phyloP scores from a whole-genome alignment of 352 stramenopile species.

The Pythium dissotocum region DNA sequence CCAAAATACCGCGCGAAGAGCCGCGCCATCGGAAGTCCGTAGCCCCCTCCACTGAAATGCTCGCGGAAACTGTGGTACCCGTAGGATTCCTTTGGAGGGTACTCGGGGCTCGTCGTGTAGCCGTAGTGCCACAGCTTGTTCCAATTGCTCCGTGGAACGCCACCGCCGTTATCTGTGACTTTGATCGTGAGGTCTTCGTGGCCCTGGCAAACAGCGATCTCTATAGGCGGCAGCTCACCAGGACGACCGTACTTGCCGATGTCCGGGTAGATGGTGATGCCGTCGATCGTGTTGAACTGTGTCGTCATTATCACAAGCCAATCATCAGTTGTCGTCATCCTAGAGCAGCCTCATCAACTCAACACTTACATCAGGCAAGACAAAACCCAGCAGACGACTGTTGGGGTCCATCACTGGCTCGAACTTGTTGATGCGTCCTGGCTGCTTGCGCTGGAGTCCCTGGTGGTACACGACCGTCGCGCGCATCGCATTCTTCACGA shows the following conservation, averaged over 20 bases:
- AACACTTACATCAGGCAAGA: constrained; percentile 55
- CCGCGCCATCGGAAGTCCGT: constrained; percentile 91
- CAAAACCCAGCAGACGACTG: constrained; percentile 69
- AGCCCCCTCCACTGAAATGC: constrained; percentile 94
- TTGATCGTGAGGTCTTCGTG: constrained; percentile 97
- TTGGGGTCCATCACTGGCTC: constrained; percentile 70
- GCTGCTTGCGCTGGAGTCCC: constrained; percentile 44
- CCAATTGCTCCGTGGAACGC: constrained; percentile 96
- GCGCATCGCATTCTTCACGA: constrained; percentile 99
- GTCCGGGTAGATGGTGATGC: constrained; percentile 78
- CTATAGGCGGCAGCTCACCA: constrained; percentile 88
- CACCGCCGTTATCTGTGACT: constrained; percentile 97
- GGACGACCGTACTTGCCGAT: constrained; percentile 64
- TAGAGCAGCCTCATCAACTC: neutral
- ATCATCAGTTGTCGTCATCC: constrained; percentile 40
- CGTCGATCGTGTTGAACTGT: constrained; percentile 19
- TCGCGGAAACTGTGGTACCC: constrained; percentile 77
- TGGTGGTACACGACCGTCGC: constrained; percentile 95
- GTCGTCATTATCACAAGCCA: constrained; percentile 32
- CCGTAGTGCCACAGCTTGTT: constrained; percentile 98
- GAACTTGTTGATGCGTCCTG: constrained; percentile 49
- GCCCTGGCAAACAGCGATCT: constrained; percentile 98
- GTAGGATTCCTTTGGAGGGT: constrained; percentile 53
- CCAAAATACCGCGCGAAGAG: constrained; percentile 99
- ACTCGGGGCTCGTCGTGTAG: constrained; percentile 95